Evolutionary conservation across 2,329 filamentous ascomycete genomes (phyloP), one percentile per base, ranked within the genome.

Genomic region (Tetracladium maxilliforme): DNA sequence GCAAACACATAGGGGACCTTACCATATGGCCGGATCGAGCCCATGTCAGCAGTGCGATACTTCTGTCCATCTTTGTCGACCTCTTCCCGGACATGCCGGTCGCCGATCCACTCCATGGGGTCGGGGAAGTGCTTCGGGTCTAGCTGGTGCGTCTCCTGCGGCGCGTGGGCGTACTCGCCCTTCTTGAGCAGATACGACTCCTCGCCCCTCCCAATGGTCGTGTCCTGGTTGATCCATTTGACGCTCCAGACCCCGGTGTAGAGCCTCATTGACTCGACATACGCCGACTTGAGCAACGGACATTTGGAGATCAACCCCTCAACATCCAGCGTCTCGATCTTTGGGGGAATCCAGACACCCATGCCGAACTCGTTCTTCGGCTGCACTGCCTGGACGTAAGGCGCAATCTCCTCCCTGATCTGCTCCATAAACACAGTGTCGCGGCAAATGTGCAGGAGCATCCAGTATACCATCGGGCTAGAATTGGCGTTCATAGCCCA

Each of bases 401-500:
- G 44, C 6, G 39, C 41, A 26, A 58, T 42, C 33, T 58, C 54
- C 4, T 48, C 43, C 10, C 49, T 47, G 14, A 59, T 39, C 14
- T 49, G 42, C 16, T 38, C 40, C 2, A 57, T 39, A 4, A 58
- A 44, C 8, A 50, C 42, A 1, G 43, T 36, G 13, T 57, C 51
- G 7, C 47, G 43, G 29, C 47, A 48, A 7, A 58, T 38, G 24
- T 58, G 49, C 26, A 49, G 48, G 1, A 60, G 34, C 33, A 56
- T 43, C 56, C 56, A 61, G 6, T 45, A 42, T 4, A 48, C 39
- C 16, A 56, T 38, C 2, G 45, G 41, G 16, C 52, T 46, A 3
- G 51, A 43, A 27, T 52, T 53, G 14, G 48, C 43, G 24, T 51
- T 52, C 16, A 54, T 38, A 13, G 39, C 47, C 54, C 44, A 60